These are phyloP conservation scores for Penium margaritaceum DNA, from an alignment of 139 green algal genomes.

Conservation along the genomic window DNA sequence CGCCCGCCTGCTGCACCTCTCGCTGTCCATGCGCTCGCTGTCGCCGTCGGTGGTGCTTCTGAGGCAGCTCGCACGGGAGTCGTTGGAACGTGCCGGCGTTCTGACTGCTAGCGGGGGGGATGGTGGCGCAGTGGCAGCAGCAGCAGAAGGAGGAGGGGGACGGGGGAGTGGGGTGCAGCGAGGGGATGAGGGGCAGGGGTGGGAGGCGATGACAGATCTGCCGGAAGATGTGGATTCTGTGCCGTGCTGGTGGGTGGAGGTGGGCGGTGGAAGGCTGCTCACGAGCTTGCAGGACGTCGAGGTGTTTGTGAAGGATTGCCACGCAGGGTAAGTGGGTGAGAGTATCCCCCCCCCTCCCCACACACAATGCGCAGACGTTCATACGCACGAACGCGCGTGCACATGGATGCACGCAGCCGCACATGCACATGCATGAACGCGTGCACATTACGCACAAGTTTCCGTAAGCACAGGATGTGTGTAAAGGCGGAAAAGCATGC, in stretches of 20 bases:
- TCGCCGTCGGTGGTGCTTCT: conserved; percentile 34
- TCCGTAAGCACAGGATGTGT: too few species aligned
- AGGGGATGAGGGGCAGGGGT: not conserved
- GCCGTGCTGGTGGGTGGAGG: conserved; percentile 44
- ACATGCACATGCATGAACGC: too few species aligned
- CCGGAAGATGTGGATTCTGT: not conserved
- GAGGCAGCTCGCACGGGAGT: conserved; percentile 37
- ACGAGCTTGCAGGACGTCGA: too few species aligned
- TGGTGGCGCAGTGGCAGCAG: not conserved
- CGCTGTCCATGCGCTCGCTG: conserved; percentile 25
- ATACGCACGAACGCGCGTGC: too few species aligned
- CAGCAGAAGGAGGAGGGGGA: not conserved
- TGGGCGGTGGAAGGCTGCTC: too few species aligned
- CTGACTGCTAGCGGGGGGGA: not conserved
- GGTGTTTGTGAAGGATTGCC: too few species aligned
- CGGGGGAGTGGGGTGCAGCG: not conserved
- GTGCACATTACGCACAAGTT: too few species aligned
- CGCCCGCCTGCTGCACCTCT: conserved; percentile 29
- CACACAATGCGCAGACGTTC: too few species aligned
- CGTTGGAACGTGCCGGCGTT: conserved; percentile 8
- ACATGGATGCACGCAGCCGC: too few species aligned
- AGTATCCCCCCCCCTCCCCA: too few species aligned
- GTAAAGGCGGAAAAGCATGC: too few species aligned
- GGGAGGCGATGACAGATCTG: conserved; percentile 27
- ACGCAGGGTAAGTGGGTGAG: too few species aligned